Base-by-base conservation (phyloP, 2,329 filamentous ascomycete species). In the Epichloe aotearoae region DNA sequence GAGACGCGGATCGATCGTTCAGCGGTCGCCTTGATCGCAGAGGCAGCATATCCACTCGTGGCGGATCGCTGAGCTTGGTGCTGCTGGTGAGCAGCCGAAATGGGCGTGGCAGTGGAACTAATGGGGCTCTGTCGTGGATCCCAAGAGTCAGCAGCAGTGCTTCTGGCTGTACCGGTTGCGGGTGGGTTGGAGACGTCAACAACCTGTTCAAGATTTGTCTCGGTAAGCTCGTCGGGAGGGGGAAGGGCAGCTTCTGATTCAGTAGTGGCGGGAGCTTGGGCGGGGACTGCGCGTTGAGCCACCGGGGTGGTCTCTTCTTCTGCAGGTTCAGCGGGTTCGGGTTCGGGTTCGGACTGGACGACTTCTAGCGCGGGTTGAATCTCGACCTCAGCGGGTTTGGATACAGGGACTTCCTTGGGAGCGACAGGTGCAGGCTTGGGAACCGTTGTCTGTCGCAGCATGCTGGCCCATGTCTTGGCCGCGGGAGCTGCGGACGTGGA, bases 141-240 rank as follows among this genome's bases (percentile, higher is more conserved):
- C 73, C 86, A 83, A 17, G 88, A 89, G 67, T 91, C 93, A 59
- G 88, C 86, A 57, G 88, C 75, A 53, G 90, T 95, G 76, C 90
- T 96, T 56, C 87, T 88, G 56, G 82, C 86, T 45, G 91, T 96
- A 57, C 83, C 85, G 50, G 87, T 91, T 45, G 83, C 77, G 19
- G 84, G 80, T 40, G 88, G 86, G 52, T 81, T 73, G 42, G 91
- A 95, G 51, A 76, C 77, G 69, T 96, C 90, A 57, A 83, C 84
- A 59, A 97, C 77, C 69, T 91, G 87, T 66, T 95, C 90, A 52
- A 97, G 84, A 69, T 97, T 97, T 59, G 83, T 84, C 71, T 91
- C 83, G 30, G 91, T 97, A 57, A 97, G 78, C 61, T 90, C 82
- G 65, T 89, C 88, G 23, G 87, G 79, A 15, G 86, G 84, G 46